Evolutionary conservation across 164 flowering plant species (phyloP).

Genomic region (Paratinospora sagittata): DNA sequence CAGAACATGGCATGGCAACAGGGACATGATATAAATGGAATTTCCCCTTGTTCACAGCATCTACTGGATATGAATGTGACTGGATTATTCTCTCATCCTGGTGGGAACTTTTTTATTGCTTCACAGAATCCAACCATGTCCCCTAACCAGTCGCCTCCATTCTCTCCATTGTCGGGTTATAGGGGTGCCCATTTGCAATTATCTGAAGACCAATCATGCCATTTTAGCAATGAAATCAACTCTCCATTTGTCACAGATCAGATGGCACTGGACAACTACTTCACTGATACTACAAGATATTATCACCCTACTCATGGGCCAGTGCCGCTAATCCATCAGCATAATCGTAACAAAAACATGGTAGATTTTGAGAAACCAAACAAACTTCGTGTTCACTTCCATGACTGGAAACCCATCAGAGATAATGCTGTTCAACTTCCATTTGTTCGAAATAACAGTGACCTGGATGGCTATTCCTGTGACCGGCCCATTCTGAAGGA

Average conservation of each 20-base stretch:
- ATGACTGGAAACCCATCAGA: conserved; percentile 21
- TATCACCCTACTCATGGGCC: conserved; percentile 20
- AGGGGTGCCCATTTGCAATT: conserved; percentile 17
- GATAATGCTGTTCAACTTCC: conserved; percentile 24
- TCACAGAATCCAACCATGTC: conserved; percentile 19
- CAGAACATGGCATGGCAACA: conserved; percentile 37
- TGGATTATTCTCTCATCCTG: conserved; percentile 13
- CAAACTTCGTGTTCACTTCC: conserved; percentile 22
- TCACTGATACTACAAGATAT: conserved; percentile 10
- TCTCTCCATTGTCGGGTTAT: conserved; percentile 30
- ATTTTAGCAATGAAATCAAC: conserved; percentile 26
- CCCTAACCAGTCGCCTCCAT: conserved; percentile 38
- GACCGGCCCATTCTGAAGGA: conserved; percentile 28
- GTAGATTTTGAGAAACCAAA: conserved; percentile 21
- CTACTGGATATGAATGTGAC: conserved; percentile 21
- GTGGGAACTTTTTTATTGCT: conserved; percentile 21
- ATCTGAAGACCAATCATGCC: conserved; percentile 22
- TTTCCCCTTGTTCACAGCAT: conserved; percentile 26
- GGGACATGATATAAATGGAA: conserved; percentile 19
- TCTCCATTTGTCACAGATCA: conserved; percentile 17
- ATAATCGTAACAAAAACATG: conserved; percentile 16
- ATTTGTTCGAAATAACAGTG: conserved; percentile 25
- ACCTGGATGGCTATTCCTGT: conserved; percentile 19
- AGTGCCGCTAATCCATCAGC: conserved; percentile 19
- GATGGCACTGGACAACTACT: conserved; percentile 26